Conservation (phyloP, 768 basidiomycete species). For the Favolaschia claudopus region DNA sequence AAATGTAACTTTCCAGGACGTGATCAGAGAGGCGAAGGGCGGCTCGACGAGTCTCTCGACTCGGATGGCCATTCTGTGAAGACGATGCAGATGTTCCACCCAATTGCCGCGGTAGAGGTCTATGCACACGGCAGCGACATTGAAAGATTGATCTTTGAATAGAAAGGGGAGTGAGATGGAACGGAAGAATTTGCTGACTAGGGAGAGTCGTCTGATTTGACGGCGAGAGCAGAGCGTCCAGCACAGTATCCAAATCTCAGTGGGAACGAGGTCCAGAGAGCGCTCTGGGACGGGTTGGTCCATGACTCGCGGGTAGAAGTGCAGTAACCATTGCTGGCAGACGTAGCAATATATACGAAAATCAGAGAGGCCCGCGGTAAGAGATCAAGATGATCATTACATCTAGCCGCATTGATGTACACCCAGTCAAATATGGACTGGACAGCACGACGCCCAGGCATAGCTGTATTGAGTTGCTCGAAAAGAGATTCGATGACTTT, state of each 20-base stretch:
- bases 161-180: not conserved
- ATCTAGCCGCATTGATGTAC: too few species aligned
- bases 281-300: too few species aligned
- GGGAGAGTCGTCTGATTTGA: not conserved
- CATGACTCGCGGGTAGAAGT: too few species aligned
- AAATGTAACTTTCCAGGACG: not conserved
- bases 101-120: not conserved
- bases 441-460: too few species aligned
- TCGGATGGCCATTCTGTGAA: conserved; percentile 5
- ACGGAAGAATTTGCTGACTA: not conserved
- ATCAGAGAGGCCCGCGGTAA: too few species aligned
- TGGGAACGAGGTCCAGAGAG: not conserved
- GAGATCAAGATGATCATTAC: too few species aligned
- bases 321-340: too few species aligned
- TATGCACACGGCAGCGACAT: not conserved
- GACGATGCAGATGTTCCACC: conserved; percentile 2
- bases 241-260: not conserved
- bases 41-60: not conserved
- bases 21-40: not conserved
- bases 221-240: not conserved
- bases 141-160: not conserved
- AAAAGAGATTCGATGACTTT: too few species aligned
- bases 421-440: too few species aligned
- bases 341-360: too few species aligned
- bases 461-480: too few species aligned